These are phyloP conservation scores for Trametes maxima DNA, from an alignment of 768 basidiomycete species.

Conservation along the genomic window DNA sequence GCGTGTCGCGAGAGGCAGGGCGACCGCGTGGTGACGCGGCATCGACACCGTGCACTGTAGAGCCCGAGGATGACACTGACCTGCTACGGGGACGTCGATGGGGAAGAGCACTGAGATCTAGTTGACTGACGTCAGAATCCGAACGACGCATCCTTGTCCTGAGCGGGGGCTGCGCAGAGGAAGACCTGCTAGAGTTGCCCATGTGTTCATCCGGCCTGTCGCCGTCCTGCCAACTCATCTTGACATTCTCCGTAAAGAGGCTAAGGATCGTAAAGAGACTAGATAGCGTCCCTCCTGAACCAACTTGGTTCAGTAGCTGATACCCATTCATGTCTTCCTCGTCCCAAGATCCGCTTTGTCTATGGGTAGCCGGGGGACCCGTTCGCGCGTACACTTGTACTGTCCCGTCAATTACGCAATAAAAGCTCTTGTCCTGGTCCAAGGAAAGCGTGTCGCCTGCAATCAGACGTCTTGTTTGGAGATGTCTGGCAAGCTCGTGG, in stretches of 20 bases:
- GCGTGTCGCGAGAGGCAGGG: slow-evolving; percentile 17
- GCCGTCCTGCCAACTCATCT: slow-evolving; percentile 88
- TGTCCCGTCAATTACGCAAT: slow-evolving; percentile 97
- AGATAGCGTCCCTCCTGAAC: slow-evolving; percentile 92
- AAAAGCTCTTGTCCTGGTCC: slow-evolving; percentile 92
- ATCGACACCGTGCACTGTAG: slow-evolving; percentile 61
- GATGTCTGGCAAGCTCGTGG: slow-evolving; percentile 93
- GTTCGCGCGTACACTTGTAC: slow-evolving; percentile 90
- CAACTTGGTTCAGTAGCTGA: slow-evolving; percentile 94
- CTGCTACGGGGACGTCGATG: slow-evolving; percentile 45
- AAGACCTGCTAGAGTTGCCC: slow-evolving; percentile 20
- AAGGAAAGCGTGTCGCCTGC: slow-evolving; percentile 94
- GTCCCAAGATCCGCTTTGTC: slow-evolving; percentile 66
- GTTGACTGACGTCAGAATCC: slow-evolving; percentile 66
- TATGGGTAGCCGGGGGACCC: slow-evolving; percentile 49
- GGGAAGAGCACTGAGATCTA: slow-evolving; percentile 46
- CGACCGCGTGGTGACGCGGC: slow-evolving; percentile 30
- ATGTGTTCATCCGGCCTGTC: slow-evolving; percentile 28
- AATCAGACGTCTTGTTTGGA: slow-evolving; percentile 93
- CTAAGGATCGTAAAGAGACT: slow-evolving; percentile 96
- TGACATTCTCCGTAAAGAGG: slow-evolving; percentile 93
- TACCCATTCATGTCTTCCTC: slow-evolving; percentile 93
- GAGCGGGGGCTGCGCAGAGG: slow-evolving; percentile 13
- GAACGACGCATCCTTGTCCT: slow-evolving; percentile 38
- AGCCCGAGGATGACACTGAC: slow-evolving; percentile 68